Percentiles rank a stretch among this genome's conserved stretches.
Evolutionary conservation across 306 rosid genomes (phyloP).

Genomic region (Prunus persica): DNA sequence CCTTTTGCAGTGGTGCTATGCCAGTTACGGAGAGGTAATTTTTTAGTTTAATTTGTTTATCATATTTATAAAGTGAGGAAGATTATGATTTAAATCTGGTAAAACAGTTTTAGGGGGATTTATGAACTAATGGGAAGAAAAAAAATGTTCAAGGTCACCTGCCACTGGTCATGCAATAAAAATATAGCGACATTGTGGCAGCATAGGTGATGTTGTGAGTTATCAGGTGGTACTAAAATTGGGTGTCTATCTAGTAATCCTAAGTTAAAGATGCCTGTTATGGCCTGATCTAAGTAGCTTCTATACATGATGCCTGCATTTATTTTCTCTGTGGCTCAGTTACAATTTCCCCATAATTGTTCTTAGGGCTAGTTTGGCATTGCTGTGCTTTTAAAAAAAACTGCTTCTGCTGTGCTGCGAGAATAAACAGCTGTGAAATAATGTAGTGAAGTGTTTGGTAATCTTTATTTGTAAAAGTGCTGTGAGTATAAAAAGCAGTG

Average conservation of each 20-base stretch:
- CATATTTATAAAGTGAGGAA: neutral
- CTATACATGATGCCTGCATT: neutral
- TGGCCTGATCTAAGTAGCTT: neutral
- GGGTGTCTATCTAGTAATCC: neutral
- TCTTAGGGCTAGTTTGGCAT: neutral
- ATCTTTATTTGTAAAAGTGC: no score
- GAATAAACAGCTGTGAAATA: no score
- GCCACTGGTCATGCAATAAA: neutral
- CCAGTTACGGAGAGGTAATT: slow-evolving; percentile 89
- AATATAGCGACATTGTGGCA: neutral
- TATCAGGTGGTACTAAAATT: neutral
- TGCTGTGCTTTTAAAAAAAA: no score
- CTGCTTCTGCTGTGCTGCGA: no score
- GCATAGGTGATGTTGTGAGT: neutral
- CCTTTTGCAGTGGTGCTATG: slow-evolving; percentile 83
- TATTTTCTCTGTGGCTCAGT: neutral
- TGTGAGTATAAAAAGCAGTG: no score
- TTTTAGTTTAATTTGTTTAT: slow-evolving; percentile 5
- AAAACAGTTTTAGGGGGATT: neutral
- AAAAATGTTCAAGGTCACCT: no score
- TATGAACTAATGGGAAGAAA: no score
- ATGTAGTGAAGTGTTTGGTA: no score
- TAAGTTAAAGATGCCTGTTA: neutral
- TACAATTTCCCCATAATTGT: slow-evolving; percentile 1
- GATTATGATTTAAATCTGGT: neutral